These are phyloP conservation scores for Nicotiana sylvestris DNA, from an alignment of 257 asterid genomes.

Conservation along the genomic window DNA sequence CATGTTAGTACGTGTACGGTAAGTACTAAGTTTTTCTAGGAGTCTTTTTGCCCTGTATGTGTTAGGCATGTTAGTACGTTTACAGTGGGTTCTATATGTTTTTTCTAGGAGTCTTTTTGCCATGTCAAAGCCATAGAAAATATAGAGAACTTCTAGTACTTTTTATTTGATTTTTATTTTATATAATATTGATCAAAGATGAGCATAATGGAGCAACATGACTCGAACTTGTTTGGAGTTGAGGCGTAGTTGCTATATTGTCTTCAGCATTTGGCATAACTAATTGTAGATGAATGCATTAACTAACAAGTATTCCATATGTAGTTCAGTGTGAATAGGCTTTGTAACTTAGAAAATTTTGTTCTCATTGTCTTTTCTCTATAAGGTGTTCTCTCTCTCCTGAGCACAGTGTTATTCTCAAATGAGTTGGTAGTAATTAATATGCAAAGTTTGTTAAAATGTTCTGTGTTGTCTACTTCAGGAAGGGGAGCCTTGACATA, in stretches of 20 bases:
- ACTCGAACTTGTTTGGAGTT: background rate
- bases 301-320: background rate
- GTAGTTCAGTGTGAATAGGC: background rate
- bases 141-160: background rate
- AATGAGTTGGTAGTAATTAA: background rate
- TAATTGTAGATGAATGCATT: background rate
- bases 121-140: background rate
- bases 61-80: background rate
- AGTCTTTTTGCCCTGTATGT: background rate
- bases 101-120: background rate
- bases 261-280: background rate
- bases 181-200: background rate
- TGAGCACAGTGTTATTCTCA: background rate
- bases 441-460: background rate
- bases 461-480: slow-evolving; percentile 4
- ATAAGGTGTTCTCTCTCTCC: background rate
- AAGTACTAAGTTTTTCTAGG: background rate
- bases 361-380: background rate
- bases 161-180: background rate
- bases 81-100: background rate
- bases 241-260: background rate
- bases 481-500: too few relatives aligned
- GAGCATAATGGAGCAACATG: background rate
- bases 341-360: background rate
- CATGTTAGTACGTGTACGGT: background rate